Base-by-base conservation (phyloP, 129 eudicot species). In the Erigeron canadensis region DNA sequence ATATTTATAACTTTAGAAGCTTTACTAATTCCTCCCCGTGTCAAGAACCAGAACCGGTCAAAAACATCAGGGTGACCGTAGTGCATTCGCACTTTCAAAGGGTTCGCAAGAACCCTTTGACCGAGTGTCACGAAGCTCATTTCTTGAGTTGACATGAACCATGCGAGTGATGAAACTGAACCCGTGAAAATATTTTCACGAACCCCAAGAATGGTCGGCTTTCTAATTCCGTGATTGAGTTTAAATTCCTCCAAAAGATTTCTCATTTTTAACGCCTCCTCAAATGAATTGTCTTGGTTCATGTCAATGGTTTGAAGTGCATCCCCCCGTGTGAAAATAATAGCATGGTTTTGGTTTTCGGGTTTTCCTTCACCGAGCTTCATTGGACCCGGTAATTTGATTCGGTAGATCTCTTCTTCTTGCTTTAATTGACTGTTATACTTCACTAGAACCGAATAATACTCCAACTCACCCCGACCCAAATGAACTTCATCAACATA, bases 111-210 rank as follows among this genome's bases (percentile, higher is more conserved):
- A 68, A 92, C 98, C 44, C 98, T 89, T 77, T 92, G 98, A 10
- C 98, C 98, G 17, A 92, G 79, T 5, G 98, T 92, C 68, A 92
- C 96, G 61, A 92, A 92, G 70, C 98, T 92, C 77, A 79, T 92
- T 69, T 92, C 98, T 74, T 92, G 98, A 38, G 96, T 89, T 70
- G 98, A 92, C 98, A 92, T 92, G 74, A 92, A 92, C 98, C 96
- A 81, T 19, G 98, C 98, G 8, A 92, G 91, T 3, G 98, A 89
- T 5, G 98, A 92, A 3, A 92, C 98, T 2, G 98, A 86, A 16
- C 98, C 96, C 0, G 98, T 92, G 72, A 92, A 92, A 74, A 92
- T 86, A 77, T 89, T 86, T 80, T 92, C 98, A 8, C 98, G 91
- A 46, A 92, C 96, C 59, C 98, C 98, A 9, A 92, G 84, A 70